Percentiles rank a stretch among this genome's conserved stretches.
These are phyloP conservation scores for Populus tremula DNA, from an alignment of 345 rosid genomes.

Conservation along the genomic window DNA sequence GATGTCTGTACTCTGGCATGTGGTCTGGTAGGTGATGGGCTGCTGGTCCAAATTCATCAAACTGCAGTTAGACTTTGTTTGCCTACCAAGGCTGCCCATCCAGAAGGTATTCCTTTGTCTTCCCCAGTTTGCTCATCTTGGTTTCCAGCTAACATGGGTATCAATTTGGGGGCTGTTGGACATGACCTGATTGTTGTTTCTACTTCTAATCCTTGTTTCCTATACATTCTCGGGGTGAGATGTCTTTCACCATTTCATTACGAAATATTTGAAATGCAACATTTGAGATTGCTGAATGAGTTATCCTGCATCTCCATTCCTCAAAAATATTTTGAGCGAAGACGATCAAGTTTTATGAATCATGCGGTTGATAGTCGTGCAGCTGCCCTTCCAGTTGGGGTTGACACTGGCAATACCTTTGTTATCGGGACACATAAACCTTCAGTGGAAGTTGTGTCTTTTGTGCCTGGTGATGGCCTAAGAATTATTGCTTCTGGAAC, in stretches of 20 bases:
- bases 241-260: conserved; percentile 48
- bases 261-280: conserved; percentile 78
- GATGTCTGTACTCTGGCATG: conserved; percentile 94
- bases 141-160: conserved; percentile 65
- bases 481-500: conserved; percentile 74
- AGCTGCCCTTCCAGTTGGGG: conserved; percentile 55
- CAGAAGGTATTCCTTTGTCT: conserved; percentile 66
- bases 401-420: conserved; percentile 59
- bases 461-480: conserved; percentile 60
- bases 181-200: conserved; percentile 68
- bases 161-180: conserved; percentile 96
- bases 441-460: conserved; percentile 84
- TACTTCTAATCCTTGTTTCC: conserved; percentile 86
- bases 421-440: conserved; percentile 94
- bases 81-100: conserved; percentile 79
- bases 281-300: conserved; percentile 69
- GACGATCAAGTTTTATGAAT: conserved; percentile 34
- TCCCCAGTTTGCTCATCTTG: conserved; percentile 79
- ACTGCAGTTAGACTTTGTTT: conserved; percentile 82
- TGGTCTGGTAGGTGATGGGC: conserved; percentile 80
- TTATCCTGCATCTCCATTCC: conserved; percentile 86
- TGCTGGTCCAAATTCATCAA: conserved; percentile 84
- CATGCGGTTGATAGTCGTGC: conserved; percentile 26
- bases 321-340: conserved; percentile 49
- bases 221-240: conserved; percentile 74